Base-by-base conservation (phyloP, 148 eudicot genomes). In the Vaccinium darrowii region DNA sequence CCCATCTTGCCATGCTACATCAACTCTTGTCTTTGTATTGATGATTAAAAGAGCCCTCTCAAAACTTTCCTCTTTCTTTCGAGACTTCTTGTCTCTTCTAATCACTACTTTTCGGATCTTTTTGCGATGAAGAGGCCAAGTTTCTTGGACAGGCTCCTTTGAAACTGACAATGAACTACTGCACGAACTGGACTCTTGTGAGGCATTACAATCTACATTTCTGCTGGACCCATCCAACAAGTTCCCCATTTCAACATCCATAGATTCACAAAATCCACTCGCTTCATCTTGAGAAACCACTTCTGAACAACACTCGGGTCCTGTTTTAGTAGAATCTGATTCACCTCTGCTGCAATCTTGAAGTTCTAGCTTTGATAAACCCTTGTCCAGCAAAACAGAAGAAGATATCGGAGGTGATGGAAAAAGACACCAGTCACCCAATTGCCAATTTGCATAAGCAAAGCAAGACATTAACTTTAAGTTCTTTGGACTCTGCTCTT, bases 1-100 rank as follows among this genome's bases (percentile, higher is more conserved):
- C 79, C 99, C 99, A 91, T 97, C 98, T 82, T 97, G 99, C 99
- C 98, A 97, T 50, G 92, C 93, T 85, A 97, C 98, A 86, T 95
- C 93, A 76, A 93, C 92, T 84, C 81, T 91, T 78, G 99, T 92
- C 84, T 84, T 91, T 19, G 92, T 93, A 84, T 91, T 94, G 83
- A 90, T 89, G 85, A 97, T 94, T 84, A 93, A 83, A 86, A 93
- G 91, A 23, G 99, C 99, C 86, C 87, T 92, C 86, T 93, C 99
- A 89, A 90, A 94, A 84, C 76, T 91, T 84, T 95, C 98, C 89
- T 93, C 98, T 88, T 91, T 97, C 89, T 89, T 95, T 72, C 95
- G 88, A 69, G 88, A 75, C 81, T 93, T 97, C 88, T 94, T 97
- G 69, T 97, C 99, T 92, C 91, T 94, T 85, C 88, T 91, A 6